Evolutionary conservation across 176 grass and related monocot genomes (phyloP).

Genomic region (Areca catechu): DNA sequence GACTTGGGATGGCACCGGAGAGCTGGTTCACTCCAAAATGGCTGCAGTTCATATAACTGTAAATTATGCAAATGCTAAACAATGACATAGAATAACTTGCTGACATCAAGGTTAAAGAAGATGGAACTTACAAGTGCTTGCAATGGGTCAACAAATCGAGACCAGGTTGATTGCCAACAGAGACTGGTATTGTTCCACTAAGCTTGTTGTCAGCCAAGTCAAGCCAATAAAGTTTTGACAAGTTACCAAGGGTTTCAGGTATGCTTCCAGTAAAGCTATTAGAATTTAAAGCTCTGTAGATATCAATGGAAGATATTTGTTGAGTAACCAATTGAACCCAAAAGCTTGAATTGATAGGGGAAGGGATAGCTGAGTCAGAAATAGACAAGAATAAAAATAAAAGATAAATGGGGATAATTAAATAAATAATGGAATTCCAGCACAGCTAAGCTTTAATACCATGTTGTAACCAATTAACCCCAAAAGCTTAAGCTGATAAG

Average conservation of each 20-base stretch:
- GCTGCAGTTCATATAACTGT: conserved; percentile 24
- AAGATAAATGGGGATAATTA: no score
- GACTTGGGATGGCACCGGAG: conserved; percentile 58
- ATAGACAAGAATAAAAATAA: no score
- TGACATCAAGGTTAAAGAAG: not conserved
- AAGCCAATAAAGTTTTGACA: conserved; percentile 77
- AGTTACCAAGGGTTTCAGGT: conserved; percentile 46
- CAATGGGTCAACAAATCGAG: conserved; percentile 59
- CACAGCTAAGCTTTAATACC: no score
- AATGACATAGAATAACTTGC: not conserved
- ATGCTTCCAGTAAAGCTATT: conserved; percentile 61
- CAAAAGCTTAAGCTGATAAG: no score
- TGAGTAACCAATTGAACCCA: no score
- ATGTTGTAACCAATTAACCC: no score
- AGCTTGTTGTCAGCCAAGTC: conserved; percentile 68
- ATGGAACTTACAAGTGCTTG: conserved; percentile 65
- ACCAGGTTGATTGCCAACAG: conserved; percentile 45
- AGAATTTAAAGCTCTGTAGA: conserved; percentile 66
- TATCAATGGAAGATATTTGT: not conserved
- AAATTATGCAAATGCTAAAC: no score
- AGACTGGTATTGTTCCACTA: conserved; percentile 62
- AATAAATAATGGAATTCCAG: no score
- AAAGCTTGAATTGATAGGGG: no score
- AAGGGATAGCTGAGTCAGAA: no score
- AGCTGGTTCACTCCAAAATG: conserved; percentile 77